phyloP scores from a whole-genome alignment of 306 rosid genomes.

The Dryas octopetala region DNA sequence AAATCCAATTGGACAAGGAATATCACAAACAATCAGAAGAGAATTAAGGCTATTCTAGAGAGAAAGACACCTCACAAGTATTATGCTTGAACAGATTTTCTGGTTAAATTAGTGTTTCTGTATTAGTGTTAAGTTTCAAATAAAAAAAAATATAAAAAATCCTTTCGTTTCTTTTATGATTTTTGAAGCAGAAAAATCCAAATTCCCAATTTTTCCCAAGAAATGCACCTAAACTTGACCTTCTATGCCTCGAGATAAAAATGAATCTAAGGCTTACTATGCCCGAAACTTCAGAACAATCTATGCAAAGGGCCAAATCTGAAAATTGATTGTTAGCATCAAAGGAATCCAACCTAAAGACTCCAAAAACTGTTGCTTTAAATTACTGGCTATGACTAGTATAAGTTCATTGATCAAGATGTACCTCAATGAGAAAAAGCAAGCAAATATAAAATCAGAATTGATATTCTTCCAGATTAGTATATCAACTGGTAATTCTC shows the following conservation, averaged over 20 bases:
- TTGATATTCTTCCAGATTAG: background rate
- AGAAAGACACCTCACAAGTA: background rate
- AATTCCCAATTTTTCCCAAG: too few species aligned
- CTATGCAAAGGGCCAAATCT: background rate
- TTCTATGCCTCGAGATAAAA: too few species aligned
- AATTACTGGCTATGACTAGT: background rate
- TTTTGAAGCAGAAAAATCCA: too few species aligned
- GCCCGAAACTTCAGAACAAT: background rate
- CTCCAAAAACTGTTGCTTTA: background rate
- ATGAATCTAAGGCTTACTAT: background rate
- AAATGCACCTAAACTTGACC: too few species aligned
- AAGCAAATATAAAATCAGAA: background rate
- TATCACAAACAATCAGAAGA: background rate
- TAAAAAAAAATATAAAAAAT: too few species aligned
- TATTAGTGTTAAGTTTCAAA: background rate
- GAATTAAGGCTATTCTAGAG: background rate
- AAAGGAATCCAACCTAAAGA: background rate
- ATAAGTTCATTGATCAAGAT: background rate
- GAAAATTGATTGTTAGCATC: background rate
- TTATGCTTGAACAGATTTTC: background rate
- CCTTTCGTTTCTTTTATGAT: too few species aligned
- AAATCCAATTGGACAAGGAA: background rate
- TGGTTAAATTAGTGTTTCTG: background rate
- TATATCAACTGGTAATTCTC: background rate
- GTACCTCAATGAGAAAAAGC: background rate